Conservation (phyloP, 2,329 filamentous ascomycete genomes). For the Xylariales sp. region DNA sequence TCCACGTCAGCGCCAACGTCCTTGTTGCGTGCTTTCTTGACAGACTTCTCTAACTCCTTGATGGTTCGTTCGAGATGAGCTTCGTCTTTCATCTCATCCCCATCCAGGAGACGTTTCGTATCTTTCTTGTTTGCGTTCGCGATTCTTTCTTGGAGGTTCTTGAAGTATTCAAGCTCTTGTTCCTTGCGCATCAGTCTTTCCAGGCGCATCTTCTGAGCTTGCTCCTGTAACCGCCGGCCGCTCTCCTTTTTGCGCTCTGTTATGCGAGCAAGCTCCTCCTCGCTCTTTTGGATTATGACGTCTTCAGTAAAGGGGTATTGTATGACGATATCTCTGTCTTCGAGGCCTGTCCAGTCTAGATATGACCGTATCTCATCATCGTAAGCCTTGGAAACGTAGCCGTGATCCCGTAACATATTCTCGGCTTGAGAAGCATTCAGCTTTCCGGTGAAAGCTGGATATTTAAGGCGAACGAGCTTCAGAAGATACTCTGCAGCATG, state of each 20-base stretch:
- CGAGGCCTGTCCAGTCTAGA: slow-evolving; percentile 86
- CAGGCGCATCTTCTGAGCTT: slow-evolving; percentile 94
- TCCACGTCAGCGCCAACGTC: slow-evolving; percentile 81
- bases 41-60: slow-evolving; percentile 83
- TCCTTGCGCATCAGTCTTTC: slow-evolving; percentile 96
- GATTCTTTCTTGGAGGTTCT: slow-evolving; percentile 70
- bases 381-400: slow-evolving; percentile 83
- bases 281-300: slow-evolving; percentile 82
- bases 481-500: slow-evolving; percentile 87
- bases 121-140: slow-evolving; percentile 85
- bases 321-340: slow-evolving; percentile 82
- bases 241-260: slow-evolving; percentile 95
- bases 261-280: slow-evolving; percentile 85
- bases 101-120: slow-evolving; percentile 76
- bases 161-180: slow-evolving; percentile 91
- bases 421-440: slow-evolving; percentile 84
- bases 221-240: slow-evolving; percentile 84
- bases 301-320: slow-evolving; percentile 95
- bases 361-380: slow-evolving; percentile 70
- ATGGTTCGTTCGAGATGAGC: slow-evolving; percentile 77
- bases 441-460: slow-evolving; percentile 82
- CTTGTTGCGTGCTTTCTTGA: slow-evolving; percentile 86
- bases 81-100: slow-evolving; percentile 90
- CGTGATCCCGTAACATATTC: slow-evolving; percentile 80
- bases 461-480: slow-evolving; percentile 86